Evolutionary conservation across 2,329 filamentous ascomycete species (phyloP), one percentile per base, ranked within the genome.

Genomic region (Pezicula radicicola): DNA sequence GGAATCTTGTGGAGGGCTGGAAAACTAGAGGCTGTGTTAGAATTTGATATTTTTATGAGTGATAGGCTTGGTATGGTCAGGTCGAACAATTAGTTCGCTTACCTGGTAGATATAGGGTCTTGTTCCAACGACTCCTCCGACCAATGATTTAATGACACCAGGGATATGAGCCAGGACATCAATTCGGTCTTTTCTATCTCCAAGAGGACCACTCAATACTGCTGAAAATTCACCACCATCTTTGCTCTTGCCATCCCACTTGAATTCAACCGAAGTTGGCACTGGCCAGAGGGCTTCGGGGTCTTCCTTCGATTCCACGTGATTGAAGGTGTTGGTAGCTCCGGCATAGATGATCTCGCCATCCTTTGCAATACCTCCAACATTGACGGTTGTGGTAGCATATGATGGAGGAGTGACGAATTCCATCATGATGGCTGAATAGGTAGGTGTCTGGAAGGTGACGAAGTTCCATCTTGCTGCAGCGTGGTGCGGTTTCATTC

Each of bases 81-180:
- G 40, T 6, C 4, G 1, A 19, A 13, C 18, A 42, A 42, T 42
- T 1, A n/a, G 19, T 13, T 27, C 19, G 68, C 79, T 59, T 71
- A 92, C 90, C 80, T 96, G 94, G 74, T 97, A 99, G 63, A 99
- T 97, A 71, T 97, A 99, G 4, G 94, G 94, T 76, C 91, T 94
- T 30, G 94, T 96, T 56, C 94, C 94, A 3, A 87, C 91, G 12
- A 93, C 90, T 58, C 83, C 87, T 43, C 89, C 89, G 25, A 96
- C 91, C 67, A 99, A 91, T 62, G 85, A 85, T 82, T 99, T 99
- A 70, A 99, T 87, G 64, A 99, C 95, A 30, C 88, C 90, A 3
- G 94, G 94, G 35, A 99, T 88, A 72, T 99, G 92, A 25, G 89
- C 91, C 91, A 99, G 95, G 63, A 99, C 87, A 72, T 99, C 94